Evolutionary conservation across 495 filamentous ascomycete genomes (phyloP).

Genomic region (Hamigera avellanea): DNA sequence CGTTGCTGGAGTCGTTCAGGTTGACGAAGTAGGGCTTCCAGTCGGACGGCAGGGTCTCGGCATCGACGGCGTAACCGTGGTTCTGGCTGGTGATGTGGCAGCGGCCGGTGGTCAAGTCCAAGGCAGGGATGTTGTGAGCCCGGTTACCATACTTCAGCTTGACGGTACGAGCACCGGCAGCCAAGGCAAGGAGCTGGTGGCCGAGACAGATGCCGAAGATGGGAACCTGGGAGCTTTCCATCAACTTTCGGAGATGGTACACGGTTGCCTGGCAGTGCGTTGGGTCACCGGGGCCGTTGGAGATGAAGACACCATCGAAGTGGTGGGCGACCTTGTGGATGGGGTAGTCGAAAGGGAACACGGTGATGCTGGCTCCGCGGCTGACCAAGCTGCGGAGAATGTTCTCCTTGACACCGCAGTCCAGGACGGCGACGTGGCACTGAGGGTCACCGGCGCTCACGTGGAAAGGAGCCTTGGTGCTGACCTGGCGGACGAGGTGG

Average conservation of each 20-base stretch:
- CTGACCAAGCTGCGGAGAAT: conserved; percentile 86
- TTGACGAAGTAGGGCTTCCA: conserved; percentile 98
- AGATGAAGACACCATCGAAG: conserved; percentile 96
- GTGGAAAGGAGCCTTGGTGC: conserved; percentile 96
- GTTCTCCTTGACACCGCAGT: conserved; percentile 99
- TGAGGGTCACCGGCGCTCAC: conserved; percentile 67
- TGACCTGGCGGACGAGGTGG: conserved; percentile 89
- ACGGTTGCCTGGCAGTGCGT: conserved; percentile 91
- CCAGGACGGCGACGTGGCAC: conserved; percentile 86
- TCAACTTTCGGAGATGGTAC: conserved; percentile 75
- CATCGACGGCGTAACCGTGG: conserved; percentile 95
- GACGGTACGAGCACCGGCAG: conserved; percentile 72
- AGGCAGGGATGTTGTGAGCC: conserved; percentile 92
- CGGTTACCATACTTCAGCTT: conserved; percentile 98
- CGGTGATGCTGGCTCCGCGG: conserved; percentile 79
- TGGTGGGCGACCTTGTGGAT: conserved; percentile 96
- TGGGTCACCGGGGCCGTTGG: conserved; percentile 94
- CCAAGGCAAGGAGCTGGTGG: conserved; percentile 70
- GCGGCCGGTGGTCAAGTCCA: conserved; percentile 87
- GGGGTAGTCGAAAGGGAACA: conserved; percentile 90
- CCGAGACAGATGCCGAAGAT: conserved; percentile 97
- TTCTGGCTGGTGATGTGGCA: conserved; percentile 99
- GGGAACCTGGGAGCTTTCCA: conserved; percentile 80
- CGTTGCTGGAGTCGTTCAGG: conserved; percentile 89
- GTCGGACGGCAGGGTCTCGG: conserved; percentile 64